Percentiles rank a stretch among this genome's conserved stretches.
Evolutionary conservation across 768 basidiomycete species (phyloP).

Genomic region (Mycena galopus): DNA sequence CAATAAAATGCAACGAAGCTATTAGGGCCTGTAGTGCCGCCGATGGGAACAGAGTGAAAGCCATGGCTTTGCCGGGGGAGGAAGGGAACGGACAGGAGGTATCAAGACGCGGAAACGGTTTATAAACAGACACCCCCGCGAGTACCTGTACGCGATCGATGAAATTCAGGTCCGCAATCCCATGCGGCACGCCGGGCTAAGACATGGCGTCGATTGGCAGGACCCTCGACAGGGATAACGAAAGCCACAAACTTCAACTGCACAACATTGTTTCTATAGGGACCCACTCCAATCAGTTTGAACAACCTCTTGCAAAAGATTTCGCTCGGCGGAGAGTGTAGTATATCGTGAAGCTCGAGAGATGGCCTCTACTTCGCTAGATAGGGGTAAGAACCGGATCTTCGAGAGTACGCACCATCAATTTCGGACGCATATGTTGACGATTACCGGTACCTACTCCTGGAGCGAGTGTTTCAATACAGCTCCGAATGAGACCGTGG

Average conservation of each 20-base stretch:
- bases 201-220: neutral
- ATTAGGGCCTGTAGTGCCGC: conserved; percentile 1
- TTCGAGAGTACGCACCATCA: too few species aligned
- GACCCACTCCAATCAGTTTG: too few species aligned
- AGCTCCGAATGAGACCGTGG: too few species aligned
- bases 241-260: neutral
- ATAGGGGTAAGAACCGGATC: too few species aligned
- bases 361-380: too few species aligned
- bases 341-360: too few species aligned
- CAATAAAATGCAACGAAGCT: conserved; percentile 6
- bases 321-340: too few species aligned
- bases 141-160: neutral
- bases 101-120: neutral
- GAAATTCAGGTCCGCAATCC: neutral
- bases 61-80: neutral
- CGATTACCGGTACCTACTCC: neutral
- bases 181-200: neutral
- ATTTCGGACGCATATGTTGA: too few species aligned
- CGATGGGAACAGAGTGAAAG: conserved; percentile 3
- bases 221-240: neutral
- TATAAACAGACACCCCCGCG: neutral
- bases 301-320: too few species aligned
- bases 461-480: too few species aligned
- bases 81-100: neutral
- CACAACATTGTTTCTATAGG: too few species aligned